Evolutionary conservation across 2,329 filamentous ascomycete species (phyloP), one percentile per base, ranked within the genome.

Genomic region (Sphaerulina populicola): DNA sequence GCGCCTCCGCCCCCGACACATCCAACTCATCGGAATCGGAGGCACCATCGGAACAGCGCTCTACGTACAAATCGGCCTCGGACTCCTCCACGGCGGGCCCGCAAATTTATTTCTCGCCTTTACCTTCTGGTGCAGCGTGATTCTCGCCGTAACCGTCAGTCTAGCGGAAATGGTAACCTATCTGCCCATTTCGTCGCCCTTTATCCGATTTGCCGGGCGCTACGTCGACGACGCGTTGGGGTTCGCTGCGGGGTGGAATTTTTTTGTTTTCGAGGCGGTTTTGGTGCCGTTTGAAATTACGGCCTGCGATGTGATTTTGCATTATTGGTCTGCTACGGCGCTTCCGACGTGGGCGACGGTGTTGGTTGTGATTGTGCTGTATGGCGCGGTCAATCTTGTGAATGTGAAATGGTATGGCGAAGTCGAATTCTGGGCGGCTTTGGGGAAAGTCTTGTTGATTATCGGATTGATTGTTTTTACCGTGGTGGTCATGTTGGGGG

Each of bases 101-200:
- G 72, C 55, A n/a, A 71, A 69, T 48, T 60, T 74, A 47, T 74
- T 74, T 57, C 53, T 73, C 27, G 72, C 72, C 4, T 74, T 73
- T 54, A 68, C 69, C 4, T 60, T 74, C 33, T 74, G 72, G 72
- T 59, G 57, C 49, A 55, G 55, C 23, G 57, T 59, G 9, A 50
- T 59, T n/a, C 55, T 57, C 10, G 52, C 57, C 8, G 58, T 62
- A 8, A 62, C 60, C 2, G 45, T 60, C 23, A 59, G 71, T 63
- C 79, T 86, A 71, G 82, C 83, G 10, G 85, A 88, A 65, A 87
- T 88, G 83, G 84, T 86, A 6, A 85, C 83, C 0, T 87, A 85
- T 57, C 71, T 87, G 2, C 85, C 86, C 6, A 85, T 89, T 48
- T 86, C 83, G 0, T 87, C 83, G 37, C 84, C 85, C 0, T 89